Percentiles rank a stretch among this genome's conserved stretches.
phyloP scores from a whole-genome alignment of 495 filamentous ascomycete species.

The Penicillium parvum region DNA sequence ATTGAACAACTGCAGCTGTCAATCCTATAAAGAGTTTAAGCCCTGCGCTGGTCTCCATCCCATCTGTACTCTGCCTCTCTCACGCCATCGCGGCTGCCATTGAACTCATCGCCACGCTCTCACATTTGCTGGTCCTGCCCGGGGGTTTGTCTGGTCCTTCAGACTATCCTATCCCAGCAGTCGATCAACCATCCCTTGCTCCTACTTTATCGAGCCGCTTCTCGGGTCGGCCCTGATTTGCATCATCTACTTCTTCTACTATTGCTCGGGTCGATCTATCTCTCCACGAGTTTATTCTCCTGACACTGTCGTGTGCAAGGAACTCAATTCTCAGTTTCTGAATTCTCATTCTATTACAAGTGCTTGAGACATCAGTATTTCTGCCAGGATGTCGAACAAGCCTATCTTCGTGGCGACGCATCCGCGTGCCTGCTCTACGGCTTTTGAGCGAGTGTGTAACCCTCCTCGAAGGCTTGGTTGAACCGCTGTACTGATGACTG shows the following conservation, averaged over 20 bases:
- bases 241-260: neutral
- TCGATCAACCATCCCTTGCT: neutral
- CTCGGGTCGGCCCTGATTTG: neutral
- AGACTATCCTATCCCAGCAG: slow-evolving; percentile 13
- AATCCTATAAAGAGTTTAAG: slow-evolving; percentile 12
- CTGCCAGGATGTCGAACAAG: slow-evolving; percentile 60
- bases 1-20: neutral
- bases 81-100: slow-evolving; percentile 18
- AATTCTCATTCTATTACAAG: neutral
- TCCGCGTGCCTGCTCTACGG: slow-evolving; percentile 89
- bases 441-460: slow-evolving; percentile 77
- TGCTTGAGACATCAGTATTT: too few species aligned
- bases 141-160: slow-evolving; percentile 8
- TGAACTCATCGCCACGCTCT: slow-evolving; percentile 17
- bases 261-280: slow-evolving; percentile 10
- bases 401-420: slow-evolving; percentile 92
- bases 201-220: neutral
- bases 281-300: slow-evolving; percentile 19
- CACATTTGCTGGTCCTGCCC: slow-evolving; percentile 16
- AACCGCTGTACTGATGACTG: neutral
- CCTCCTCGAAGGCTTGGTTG: neutral
- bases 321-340: neutral
- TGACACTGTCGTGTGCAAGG: slow-evolving; percentile 1
- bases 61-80: slow-evolving; percentile 7
- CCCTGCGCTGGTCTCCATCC: slow-evolving; percentile 6